These are phyloP conservation scores for Cinchona pubescens DNA, from an alignment of 257 asterid species.

Conservation along the genomic window DNA sequence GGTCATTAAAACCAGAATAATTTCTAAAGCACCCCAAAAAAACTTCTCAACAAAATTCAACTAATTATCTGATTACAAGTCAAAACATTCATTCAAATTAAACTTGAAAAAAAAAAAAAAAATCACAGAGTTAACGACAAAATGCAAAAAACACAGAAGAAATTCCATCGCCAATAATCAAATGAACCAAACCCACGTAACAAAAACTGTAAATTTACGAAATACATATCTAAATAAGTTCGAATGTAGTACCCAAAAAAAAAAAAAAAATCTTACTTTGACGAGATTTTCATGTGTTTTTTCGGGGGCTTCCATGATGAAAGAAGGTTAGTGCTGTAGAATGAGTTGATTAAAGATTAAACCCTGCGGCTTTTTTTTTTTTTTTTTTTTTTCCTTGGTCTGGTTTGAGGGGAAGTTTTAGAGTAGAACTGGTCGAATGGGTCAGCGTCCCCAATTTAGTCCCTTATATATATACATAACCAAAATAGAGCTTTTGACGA, in stretches of 20 bases:
- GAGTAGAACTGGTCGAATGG: too few relatives aligned
- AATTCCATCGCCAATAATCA: background rate
- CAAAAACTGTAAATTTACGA: background rate
- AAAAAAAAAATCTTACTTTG: background rate
- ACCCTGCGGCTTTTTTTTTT: too few relatives aligned
- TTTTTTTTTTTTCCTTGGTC: too few relatives aligned
- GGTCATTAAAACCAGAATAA: too few relatives aligned
- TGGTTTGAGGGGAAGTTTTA: too few relatives aligned
- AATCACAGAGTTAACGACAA: background rate
- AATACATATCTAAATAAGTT: background rate
- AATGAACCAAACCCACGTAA: background rate
- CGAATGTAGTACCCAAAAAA: too few relatives aligned
- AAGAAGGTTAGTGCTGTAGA: background rate
- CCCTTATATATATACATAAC: too few relatives aligned
- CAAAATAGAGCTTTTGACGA: too few relatives aligned
- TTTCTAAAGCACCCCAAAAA: background rate
- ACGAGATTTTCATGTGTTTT: background rate
- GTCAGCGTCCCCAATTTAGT: too few relatives aligned
- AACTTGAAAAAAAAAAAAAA: too few relatives aligned
- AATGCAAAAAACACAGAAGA: background rate
- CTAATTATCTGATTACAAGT: too few relatives aligned
- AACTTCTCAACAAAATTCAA: background rate
- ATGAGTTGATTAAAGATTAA: background rate
- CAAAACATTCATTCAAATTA: too few relatives aligned
- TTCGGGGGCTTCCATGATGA: slow-evolving; percentile 17